A percentile compares a stretch with the other conserved stretches of the same genome.
These are phyloP conservation scores for Clarireedia paspali DNA, from an alignment of 2,329 filamentous ascomycete genomes.

Conservation along the genomic window DNA sequence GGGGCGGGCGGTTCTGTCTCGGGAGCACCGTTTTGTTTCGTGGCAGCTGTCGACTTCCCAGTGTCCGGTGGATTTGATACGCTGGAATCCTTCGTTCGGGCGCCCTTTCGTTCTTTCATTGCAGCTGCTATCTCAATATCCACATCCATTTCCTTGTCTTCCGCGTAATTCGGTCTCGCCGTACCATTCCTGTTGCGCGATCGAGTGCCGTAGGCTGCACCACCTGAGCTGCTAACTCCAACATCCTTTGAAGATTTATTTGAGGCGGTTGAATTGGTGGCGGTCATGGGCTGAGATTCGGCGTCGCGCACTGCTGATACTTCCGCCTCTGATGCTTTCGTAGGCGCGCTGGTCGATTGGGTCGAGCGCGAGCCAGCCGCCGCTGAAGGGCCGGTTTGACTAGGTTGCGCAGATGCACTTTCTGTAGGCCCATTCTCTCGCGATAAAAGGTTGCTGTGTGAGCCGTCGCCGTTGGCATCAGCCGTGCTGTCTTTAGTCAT, in stretches of 20 bases:
- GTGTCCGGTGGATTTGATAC: conserved; percentile 11
- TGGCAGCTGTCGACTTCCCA: conserved; percentile 17
- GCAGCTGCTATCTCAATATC: conserved; percentile 68
- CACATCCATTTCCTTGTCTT: conserved; percentile 83
- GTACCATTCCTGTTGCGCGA: conserved; percentile 80
- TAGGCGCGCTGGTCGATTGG: conserved; percentile 9
- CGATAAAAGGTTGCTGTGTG: conserved; percentile 13
- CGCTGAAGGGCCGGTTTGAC: conserved; percentile 11
- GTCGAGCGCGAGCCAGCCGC: conserved; percentile 5
- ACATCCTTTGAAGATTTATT: conserved; percentile 42
- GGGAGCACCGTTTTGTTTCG: conserved; percentile 34
- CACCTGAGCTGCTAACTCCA: conserved; percentile 16
- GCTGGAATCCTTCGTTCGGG: conserved; percentile 27
- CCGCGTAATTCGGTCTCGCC: conserved; percentile 86
- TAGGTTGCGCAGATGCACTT: conserved; percentile 8
- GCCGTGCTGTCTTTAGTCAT: conserved; percentile 26
- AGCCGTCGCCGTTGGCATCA: conserved; percentile 22
- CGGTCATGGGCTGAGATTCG: conserved; percentile 40
- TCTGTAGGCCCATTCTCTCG: conserved; percentile 16
- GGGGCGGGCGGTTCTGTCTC: conserved; percentile 23
- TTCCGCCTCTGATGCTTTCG: conserved; percentile 12
- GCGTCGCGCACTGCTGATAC: conserved; percentile 12
- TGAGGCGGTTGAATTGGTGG: conserved; percentile 39
- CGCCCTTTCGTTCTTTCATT: conserved; percentile 53
- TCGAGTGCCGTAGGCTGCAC: conserved; percentile 71